These are phyloP conservation scores for Hymenotorrendiella dingleyae DNA, from an alignment of 2,329 filamentous ascomycete genomes.

Conservation along the genomic window DNA sequence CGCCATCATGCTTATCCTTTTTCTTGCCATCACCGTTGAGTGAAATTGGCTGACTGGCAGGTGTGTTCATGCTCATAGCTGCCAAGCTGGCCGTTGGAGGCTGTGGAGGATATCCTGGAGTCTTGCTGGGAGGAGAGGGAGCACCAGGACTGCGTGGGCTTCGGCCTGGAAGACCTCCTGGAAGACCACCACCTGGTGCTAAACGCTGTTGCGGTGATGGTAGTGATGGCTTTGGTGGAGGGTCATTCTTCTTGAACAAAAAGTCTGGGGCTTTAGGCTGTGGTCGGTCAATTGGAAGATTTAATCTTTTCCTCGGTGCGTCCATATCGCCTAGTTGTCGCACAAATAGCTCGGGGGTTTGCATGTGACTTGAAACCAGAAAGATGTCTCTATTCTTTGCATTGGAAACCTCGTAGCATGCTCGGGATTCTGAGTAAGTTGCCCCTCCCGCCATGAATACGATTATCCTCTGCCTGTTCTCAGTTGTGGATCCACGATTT, in stretches of 20 bases:
- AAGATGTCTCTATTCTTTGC: constrained; percentile 75
- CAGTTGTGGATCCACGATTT: constrained; percentile 63
- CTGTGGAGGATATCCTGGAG: constrained; percentile 14
- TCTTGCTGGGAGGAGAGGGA: constrained; percentile 19
- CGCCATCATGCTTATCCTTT: constrained; percentile 35
- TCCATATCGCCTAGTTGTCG: constrained; percentile 77
- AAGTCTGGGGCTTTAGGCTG: constrained; percentile 78
- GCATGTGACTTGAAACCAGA: constrained; percentile 86
- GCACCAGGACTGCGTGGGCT: constrained; percentile 25
- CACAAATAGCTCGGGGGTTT: constrained; percentile 76
- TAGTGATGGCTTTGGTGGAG: constrained; percentile 41
- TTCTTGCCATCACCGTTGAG: constrained; percentile 41
- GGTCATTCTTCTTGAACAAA: constrained; percentile 68
- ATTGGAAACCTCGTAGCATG: constrained; percentile 80
- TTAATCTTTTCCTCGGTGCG: constrained; percentile 66
- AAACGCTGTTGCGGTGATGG: constrained; percentile 18
- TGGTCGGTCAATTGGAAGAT: constrained; percentile 75
- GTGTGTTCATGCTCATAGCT: constrained; percentile 22
- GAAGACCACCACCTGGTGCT: constrained; percentile 16
- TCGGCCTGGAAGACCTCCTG: constrained; percentile 13
- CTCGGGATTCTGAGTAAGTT: constrained; percentile 82
- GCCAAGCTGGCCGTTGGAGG: constrained; percentile 26
- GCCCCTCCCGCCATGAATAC: constrained; percentile 95
- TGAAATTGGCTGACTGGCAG: constrained; percentile 19
- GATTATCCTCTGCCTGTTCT: constrained; percentile 85